Conservation (phyloP, 2,329 filamentous ascomycete species). For the Pestalotiopsis sp. region DNA sequence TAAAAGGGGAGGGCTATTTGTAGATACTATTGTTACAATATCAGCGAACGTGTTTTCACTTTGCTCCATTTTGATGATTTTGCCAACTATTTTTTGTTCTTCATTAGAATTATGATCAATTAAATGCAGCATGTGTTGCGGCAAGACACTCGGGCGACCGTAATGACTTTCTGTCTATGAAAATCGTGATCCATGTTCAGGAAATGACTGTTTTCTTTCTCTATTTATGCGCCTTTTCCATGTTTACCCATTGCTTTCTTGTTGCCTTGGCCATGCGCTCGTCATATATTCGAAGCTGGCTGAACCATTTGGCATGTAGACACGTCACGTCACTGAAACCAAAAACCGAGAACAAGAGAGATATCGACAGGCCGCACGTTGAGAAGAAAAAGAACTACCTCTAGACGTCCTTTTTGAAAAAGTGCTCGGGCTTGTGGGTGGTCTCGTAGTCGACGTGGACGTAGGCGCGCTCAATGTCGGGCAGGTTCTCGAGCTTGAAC, state of each 20-base stretch:
- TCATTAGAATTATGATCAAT: background rate
- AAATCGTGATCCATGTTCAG: background rate
- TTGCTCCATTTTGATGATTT: background rate
- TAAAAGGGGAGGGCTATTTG: too few species aligned
- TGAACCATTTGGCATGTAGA: background rate
- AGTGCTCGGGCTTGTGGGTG: conserved; percentile 86
- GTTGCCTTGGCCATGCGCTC: background rate
- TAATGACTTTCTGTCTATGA: background rate
- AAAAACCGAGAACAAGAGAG: too few species aligned
- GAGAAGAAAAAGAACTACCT: background rate
- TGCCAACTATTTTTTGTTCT: background rate
- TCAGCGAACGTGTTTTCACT: too few species aligned
- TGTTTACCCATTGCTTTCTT: background rate
- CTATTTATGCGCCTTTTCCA: background rate
- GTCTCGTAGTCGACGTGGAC: conserved; percentile 98
- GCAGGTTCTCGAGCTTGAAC: conserved; percentile 88
- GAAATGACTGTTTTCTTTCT: background rate
- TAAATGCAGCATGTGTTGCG: background rate
- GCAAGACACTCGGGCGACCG: background rate
- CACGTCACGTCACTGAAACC: background rate
- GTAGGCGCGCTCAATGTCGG: conserved; percentile 89
- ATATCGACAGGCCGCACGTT: background rate
- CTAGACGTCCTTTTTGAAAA: conserved; percentile 61
- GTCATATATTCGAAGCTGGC: background rate
- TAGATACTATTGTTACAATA: too few species aligned